Conservation (phyloP, 106 monocot species). For the Apostasia ramifera region DNA sequence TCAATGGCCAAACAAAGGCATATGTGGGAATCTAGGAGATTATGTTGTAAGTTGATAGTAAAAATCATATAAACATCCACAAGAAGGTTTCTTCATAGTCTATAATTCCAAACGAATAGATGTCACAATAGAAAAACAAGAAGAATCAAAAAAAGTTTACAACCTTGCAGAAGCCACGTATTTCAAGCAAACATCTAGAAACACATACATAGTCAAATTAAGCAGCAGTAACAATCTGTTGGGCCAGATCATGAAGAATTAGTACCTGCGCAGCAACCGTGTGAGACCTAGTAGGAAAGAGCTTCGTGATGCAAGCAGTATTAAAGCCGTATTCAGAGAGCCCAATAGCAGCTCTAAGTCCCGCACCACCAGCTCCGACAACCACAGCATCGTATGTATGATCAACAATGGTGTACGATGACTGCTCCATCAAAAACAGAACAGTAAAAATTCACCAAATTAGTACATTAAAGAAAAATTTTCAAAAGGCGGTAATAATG, state of each 20-base stretch:
- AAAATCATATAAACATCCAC: too few relatives aligned
- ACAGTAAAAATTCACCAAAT: neutral
- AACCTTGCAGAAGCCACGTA: neutral
- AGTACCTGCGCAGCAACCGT: constrained; percentile 75
- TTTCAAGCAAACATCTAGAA: neutral
- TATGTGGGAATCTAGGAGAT: too few relatives aligned
- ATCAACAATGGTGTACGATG: constrained; percentile 65
- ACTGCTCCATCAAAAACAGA: constrained; percentile 7
- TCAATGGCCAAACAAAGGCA: too few relatives aligned
- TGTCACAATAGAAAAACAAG: too few relatives aligned
- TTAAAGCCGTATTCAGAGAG: constrained; percentile 76
- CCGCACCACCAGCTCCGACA: constrained; percentile 78
- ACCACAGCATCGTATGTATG: constrained; percentile 79
- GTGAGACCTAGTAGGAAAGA: constrained; percentile 74
- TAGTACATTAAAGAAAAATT: neutral
- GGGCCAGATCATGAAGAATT: neutral
- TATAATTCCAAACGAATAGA: too few relatives aligned
- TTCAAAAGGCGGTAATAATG: neutral
- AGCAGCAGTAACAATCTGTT: neutral
- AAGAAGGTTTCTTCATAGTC: too few relatives aligned
- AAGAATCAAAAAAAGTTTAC: neutral
- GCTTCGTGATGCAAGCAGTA: constrained; percentile 77
- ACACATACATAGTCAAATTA: neutral
- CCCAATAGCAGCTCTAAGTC: constrained; percentile 64
- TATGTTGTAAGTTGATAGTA: too few relatives aligned